Evolutionary conservation across 1,139 yeast species (phyloP), one percentile per base, ranked within the genome.

Genomic region (Magnusiomyces suaveolens): DNA sequence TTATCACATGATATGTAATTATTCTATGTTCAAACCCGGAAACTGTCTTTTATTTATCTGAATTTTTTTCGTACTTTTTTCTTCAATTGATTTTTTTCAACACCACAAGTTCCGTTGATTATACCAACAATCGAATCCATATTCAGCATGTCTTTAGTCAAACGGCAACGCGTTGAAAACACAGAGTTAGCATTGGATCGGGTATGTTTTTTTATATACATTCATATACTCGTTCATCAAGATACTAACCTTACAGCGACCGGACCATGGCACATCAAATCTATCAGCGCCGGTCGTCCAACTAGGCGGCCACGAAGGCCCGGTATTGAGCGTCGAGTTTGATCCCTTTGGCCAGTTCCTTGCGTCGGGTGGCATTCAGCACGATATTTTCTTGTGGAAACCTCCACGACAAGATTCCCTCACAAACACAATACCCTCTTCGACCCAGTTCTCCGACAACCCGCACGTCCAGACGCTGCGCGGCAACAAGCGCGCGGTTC

Each of bases 401-500:
- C 32, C 46, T n/a, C 24, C 50, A n/a, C 18, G 18, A 4, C 8
- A 36, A 4, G 41, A 36, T 36, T 14, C 18, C 18, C 4, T n/a
- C 8, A 36, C 16, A n/a, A n/a, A 8, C 8, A 36, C 16, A 36
- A n/a, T 36, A 36, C 18, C 16, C 18, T n/a, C n/a, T 14, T n/a
- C 41, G 18, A 10, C 41, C 3, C 41, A 6, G 16, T 8, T 20
- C 4, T 3, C 18, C n/a, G 52, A 69, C 59, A 51, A 62, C 24
- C 69, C 71, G 2, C 78, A 78, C 60, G 70, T 69, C 52, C 82
- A 80, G 1, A 63, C 68, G 1, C 59, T 78, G 1, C 59, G 56
- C 16, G 82, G 81, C 4, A 83, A 80, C 63, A 77, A 75, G 53
- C 71, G 74, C 1, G 81, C 82, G 0, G 75, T 81, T 0, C 70